Base-by-base conservation (phyloP, 352 stramenopile genomes). In the Aphanomyces invadans region DNA sequence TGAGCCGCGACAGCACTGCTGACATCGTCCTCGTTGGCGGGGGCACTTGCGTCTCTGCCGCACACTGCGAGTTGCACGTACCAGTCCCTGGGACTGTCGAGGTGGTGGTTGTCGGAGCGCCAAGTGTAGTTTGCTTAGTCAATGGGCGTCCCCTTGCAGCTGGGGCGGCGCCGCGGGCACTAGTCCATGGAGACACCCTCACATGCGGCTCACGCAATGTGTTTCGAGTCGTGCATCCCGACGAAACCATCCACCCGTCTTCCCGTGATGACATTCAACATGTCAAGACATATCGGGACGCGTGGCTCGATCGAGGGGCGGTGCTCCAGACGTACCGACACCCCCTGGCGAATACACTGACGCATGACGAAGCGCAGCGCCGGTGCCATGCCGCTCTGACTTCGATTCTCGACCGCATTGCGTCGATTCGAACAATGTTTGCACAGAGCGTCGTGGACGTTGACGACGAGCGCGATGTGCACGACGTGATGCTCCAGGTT, bases 131-230 rank as follows among this genome's bases (percentile, higher is more conserved):
- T 5, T 57, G 33, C 0, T 33, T 67, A 15, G 7, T 67, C 17
- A 67, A 67, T 33, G 60, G 46, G 17, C 3, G 9, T 4, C 38
- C 23, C n/a, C 28, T 67, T 33, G n/a, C 42, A 7, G 36, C 15
- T 7, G 36, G 36, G 36, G 36, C 36, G 15, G 45, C 17, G 4
- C 12, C 19, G 17, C 26, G 25, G 0, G 23, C 28, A 25, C 39
- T 67, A 10, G n/a, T 26, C n/a, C 60, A 67, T 46, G 60, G 39
- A 9, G 60, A 67, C 23, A 57, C 36, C 4, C 49, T 67, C 4
- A 67, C 60, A 10, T 29, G 55, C 49, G 60, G 60, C 1, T 23
- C 42, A n/a, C 60, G 60, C 39, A 67, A 67, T 26, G 60, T 67
- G 10, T 67, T 67, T 67, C 60, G 60, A 7, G 42, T 67, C 31